Conservation (phyloP, 1,139 yeast genomes). For the Schwanniomyces etchellsii region DNA sequence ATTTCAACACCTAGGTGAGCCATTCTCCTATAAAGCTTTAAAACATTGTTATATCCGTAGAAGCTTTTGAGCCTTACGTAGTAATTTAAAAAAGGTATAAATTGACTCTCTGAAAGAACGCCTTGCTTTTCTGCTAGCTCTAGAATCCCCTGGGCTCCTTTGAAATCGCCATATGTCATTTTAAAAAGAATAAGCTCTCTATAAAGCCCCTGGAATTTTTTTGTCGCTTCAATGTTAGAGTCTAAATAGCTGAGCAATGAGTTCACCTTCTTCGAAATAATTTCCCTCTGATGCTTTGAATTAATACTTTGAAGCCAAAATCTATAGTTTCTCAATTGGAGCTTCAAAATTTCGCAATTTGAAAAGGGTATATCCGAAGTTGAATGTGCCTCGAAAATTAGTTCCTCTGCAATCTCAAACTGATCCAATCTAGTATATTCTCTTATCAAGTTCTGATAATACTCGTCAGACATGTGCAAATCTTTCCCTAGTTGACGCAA, state of each 20-base stretch:
- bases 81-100: constrained; percentile 24
- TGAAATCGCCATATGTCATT: constrained; percentile 11
- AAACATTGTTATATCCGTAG: constrained; percentile 22
- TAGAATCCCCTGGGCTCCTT: constrained; percentile 12
- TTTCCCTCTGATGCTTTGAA: constrained; percentile 5
- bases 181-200: constrained; percentile 22
- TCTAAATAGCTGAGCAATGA: constrained; percentile 6
- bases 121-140: constrained; percentile 11
- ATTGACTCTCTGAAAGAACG: constrained; percentile 19
- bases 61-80: constrained; percentile 18
- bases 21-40: constrained; percentile 37
- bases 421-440: constrained; percentile 27
- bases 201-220: constrained; percentile 12
- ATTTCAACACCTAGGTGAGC: constrained; percentile 24
- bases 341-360: constrained; percentile 20
- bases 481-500: constrained; percentile 17
- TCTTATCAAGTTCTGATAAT: constrained; percentile 16
- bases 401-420: constrained; percentile 27
- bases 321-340: constrained; percentile 27
- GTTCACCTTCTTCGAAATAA: constrained; percentile 8
- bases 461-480: constrained; percentile 10
- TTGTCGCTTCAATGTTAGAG: constrained; percentile 4
- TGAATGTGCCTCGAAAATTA: constrained; percentile 25
- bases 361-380: constrained; percentile 24
- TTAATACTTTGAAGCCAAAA: constrained; percentile 18